Base-by-base conservation (phyloP, 2,329 filamentous ascomycete species). In the Ophiostoma australiae region DNA sequence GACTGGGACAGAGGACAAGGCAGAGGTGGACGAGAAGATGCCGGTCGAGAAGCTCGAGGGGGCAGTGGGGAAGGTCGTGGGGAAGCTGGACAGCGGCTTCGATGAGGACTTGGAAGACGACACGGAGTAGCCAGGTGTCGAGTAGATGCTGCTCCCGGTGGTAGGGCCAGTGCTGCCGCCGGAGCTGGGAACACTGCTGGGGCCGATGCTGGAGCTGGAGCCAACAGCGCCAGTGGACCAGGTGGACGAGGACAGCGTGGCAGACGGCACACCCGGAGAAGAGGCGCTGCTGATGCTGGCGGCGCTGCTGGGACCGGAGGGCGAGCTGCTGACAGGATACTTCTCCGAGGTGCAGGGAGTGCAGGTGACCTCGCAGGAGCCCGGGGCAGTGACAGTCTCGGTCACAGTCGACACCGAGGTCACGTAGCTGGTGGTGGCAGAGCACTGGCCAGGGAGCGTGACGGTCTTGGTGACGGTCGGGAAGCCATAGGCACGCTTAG, bases 401-500 rank as follows among this genome's bases (percentile, higher is more conserved):
- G 72, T 73, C 65, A 41, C 65, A 4, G 72, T 71, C 65, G 55
- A 31, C 10, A 69, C 55, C 15, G 61, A n/a, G 10, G 61, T 71
- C 41, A 61, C 27, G 52, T 69, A 65, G 68, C 70, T 67, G 41
- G 52, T 63, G 3, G 52, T 20, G 20, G 69, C 33, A 20, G 70
- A 44, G 70, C 70, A 72, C 52, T 61, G 15, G 37, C 55, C 71
- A 6, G 71, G 20, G 23, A 69, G 55, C 63, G 73, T 74, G 27
- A 73, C 66, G 3, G 73, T 75, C 33, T 72, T 70, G 48, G 72
- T 74, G 58, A 73, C 20, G 37, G 70, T 72, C 5, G 72, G 71
- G 31, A 72, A 73, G 61, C 70, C 71, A 48, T 73, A 73, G 39
- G 44, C 73, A 27, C 69, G 72, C 68, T 72, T 69, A 52, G 27